These are phyloP conservation scores for Parathielavia appendiculata DNA, from an alignment of 495 filamentous ascomycete genomes.

Conservation along the genomic window DNA sequence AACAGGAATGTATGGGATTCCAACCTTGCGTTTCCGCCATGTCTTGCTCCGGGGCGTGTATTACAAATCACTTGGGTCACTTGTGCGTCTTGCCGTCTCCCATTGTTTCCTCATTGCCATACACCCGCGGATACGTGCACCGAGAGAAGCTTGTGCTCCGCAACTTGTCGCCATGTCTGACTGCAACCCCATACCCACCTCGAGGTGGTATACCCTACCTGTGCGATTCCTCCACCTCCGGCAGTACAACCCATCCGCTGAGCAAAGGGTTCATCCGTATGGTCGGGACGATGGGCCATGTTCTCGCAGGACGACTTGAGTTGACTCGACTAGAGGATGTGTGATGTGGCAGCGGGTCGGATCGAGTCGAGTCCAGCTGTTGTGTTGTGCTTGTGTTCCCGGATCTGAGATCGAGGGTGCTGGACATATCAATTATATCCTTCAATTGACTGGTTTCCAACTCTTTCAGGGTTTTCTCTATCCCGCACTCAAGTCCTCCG, in stretches of 20 bases:
- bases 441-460: neutral
- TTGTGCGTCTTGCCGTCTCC: conserved; percentile 1
- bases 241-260: conserved; percentile 7
- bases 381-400: neutral
- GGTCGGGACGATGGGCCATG: conserved; percentile 9
- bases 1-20: neutral
- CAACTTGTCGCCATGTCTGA: conserved; percentile 10
- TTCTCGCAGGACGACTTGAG: neutral
- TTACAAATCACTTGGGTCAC: conserved; percentile 6
- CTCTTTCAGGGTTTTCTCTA: neutral
- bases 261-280: conserved; percentile 5
- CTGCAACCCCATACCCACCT: neutral
- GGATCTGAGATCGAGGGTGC: neutral
- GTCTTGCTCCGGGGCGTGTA: neutral
- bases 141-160: conserved; percentile 4
- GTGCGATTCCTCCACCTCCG: neutral
- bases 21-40: neutral
- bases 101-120: neutral
- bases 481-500: neutral
- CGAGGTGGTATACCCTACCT: neutral
- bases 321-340: neutral
- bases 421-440: neutral
- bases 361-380: conserved; percentile 8
- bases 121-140: conserved; percentile 14
- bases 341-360: conserved; percentile 11